phyloP scores from a whole-genome alignment of 331 rosid genomes.

The Phaseolus coccineus region DNA sequence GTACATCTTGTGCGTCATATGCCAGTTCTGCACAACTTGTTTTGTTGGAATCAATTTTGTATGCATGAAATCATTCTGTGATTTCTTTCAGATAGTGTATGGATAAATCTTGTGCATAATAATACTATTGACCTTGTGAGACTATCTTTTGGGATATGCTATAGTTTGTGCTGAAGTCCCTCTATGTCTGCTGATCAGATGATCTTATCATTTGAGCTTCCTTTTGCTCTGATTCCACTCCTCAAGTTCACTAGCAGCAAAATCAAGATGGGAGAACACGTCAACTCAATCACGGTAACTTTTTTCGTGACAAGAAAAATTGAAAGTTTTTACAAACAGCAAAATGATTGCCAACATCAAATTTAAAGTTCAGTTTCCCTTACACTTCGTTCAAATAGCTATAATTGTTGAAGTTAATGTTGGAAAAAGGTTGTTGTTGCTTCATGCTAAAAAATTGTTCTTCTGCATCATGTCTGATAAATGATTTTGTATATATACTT shows the following conservation, averaged over 20 bases:
- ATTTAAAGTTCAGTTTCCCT: background rate
- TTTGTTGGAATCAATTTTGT: background rate
- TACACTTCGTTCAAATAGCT: slow-evolving; percentile 7
- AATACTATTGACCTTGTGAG: background rate
- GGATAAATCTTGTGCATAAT: background rate
- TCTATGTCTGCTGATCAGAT: slow-evolving; percentile 57
- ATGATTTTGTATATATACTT: background rate
- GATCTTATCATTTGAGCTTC: slow-evolving; percentile 89
- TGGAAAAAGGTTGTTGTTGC: background rate
- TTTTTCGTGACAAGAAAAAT: background rate
- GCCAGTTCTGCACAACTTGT: background rate
- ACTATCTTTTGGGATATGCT: background rate
- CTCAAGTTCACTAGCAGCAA: slow-evolving; percentile 81
- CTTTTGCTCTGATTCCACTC: slow-evolving; percentile 83
- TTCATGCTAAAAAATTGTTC: background rate
- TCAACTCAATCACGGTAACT: slow-evolving; percentile 63
- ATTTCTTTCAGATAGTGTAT: background rate
- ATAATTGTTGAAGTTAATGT: background rate
- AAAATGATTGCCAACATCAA: background rate
- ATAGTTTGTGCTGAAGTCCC: slow-evolving; percentile 10
- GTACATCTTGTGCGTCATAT: background rate
- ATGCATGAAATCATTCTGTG: background rate
- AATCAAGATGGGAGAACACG: slow-evolving; percentile 77
- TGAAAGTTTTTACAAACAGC: background rate
- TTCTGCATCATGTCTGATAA: slow-evolving; percentile 12